phyloP scores from a whole-genome alignment of 2,329 filamentous ascomycete species.

The Colletotrichum nymphaeae region DNA sequence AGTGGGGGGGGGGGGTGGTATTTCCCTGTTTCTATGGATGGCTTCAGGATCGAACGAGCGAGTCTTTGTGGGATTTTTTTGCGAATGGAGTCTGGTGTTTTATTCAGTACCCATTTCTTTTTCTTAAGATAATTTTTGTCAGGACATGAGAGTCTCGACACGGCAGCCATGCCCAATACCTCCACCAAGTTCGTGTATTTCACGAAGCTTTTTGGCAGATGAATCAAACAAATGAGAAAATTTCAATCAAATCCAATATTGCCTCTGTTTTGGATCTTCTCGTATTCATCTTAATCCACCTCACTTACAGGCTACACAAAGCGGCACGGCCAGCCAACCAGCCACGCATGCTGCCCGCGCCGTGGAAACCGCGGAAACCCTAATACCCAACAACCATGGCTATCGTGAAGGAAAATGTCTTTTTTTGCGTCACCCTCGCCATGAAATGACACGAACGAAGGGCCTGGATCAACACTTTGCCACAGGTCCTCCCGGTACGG shows the following conservation, averaged over 20 bases:
- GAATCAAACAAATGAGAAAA: neutral
- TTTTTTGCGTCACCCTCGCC: neutral
- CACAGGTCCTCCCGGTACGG: constrained; percentile 30
- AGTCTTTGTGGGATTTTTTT: neutral
- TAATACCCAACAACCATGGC: neutral
- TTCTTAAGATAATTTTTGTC: neutral
- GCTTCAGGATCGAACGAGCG: neutral
- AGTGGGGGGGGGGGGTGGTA: neutral
- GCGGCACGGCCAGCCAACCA: too few relatives aligned
- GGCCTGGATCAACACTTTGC: constrained; percentile 16
- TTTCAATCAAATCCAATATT: neutral
- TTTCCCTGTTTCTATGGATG: neutral
- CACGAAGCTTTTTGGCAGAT: neutral
- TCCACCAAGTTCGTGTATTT: neutral
- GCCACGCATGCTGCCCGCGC: neutral
- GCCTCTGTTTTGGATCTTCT: neutral
- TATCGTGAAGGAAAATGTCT: neutral
- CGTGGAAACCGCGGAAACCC: neutral
- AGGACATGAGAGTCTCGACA: neutral
- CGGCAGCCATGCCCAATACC: constrained; percentile 18
- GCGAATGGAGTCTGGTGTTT: constrained; percentile 13
- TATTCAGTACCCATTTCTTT: neutral
- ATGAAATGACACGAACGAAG: neutral
- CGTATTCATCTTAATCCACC: neutral
- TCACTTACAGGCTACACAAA: too few relatives aligned